These are phyloP conservation scores for Arthrobotrys pseudoclavata DNA, from an alignment of 2,329 filamentous ascomycete species.

Conservation along the genomic window DNA sequence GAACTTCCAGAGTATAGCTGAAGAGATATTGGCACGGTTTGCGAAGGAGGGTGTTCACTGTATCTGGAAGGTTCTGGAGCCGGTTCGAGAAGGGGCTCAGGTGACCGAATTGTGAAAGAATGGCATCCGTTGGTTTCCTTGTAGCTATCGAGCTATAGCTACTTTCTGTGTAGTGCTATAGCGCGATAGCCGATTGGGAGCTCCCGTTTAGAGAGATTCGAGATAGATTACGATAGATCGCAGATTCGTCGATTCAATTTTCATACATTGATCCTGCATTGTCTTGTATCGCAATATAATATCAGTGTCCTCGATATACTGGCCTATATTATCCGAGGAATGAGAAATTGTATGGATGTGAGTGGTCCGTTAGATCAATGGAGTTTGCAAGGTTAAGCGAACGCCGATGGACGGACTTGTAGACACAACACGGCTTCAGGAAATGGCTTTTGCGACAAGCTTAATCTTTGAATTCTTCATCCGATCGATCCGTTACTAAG, in stretches of 20 bases:
- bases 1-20: slow-evolving; percentile 88
- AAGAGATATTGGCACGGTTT: slow-evolving; percentile 81
- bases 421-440: slow-evolving; percentile 30
- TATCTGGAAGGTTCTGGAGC: slow-evolving; percentile 88
- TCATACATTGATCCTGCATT: background rate
- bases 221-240: slow-evolving; percentile 32
- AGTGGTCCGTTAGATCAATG: background rate
- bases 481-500: background rate
- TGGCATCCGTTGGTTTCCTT: background rate
- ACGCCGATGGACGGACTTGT: slow-evolving; percentile 52
- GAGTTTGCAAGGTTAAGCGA: slow-evolving; percentile 36
- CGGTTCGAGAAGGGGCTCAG: slow-evolving; percentile 70
- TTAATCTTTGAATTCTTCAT: background rate
- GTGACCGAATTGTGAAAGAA: slow-evolving; percentile 39
- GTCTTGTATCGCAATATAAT: background rate
- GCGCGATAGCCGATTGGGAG: background rate
- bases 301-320: background rate
- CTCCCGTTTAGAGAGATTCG: background rate
- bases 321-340: background rate
- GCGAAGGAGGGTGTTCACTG: slow-evolving; percentile 80
- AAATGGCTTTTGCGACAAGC: slow-evolving; percentile 8
- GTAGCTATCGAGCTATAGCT: background rate
- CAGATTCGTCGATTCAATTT: slow-evolving; percentile 4
- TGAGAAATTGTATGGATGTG: slow-evolving; percentile 20
- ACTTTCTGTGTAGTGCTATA: background rate